Evolutionary conservation across 495 filamentous ascomycete genomes (phyloP).

Genomic region (Aspergillus ostianus): DNA sequence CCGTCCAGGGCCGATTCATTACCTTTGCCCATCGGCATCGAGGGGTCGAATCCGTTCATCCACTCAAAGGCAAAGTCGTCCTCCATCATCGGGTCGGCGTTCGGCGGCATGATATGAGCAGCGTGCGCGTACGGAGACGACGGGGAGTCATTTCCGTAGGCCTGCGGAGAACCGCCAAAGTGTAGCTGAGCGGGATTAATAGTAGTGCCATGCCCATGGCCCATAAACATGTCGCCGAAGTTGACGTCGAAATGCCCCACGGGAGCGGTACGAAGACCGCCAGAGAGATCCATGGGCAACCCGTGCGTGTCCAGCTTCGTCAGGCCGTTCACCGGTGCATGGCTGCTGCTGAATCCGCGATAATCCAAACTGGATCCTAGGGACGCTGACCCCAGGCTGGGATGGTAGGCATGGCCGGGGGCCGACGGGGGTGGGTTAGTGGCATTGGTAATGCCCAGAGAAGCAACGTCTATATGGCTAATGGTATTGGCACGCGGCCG

Average conservation of each 20-base stretch:
- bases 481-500: slow-evolving; percentile 95
- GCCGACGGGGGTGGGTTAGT: slow-evolving; percentile 55
- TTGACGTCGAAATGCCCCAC: slow-evolving; percentile 66
- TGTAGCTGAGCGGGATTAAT: slow-evolving; percentile 97
- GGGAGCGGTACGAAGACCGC: slow-evolving; percentile 76
- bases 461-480: slow-evolving; percentile 81
- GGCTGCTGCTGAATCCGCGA: slow-evolving; percentile 67
- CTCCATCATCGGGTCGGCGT: slow-evolving; percentile 53
- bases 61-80: slow-evolving; percentile 82
- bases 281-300: slow-evolving; percentile 59
- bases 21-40: slow-evolving; percentile 64
- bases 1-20: slow-evolving; percentile 83
- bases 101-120: slow-evolving; percentile 55
- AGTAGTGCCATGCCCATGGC: slow-evolving; percentile 76
- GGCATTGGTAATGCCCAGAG: slow-evolving; percentile 69
- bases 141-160: slow-evolving; percentile 61
- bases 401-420: slow-evolving; percentile 59
- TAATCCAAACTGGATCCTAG: slow-evolving; percentile 63
- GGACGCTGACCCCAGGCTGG: slow-evolving; percentile 64
- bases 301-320: slow-evolving; percentile 82
- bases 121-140: slow-evolving; percentile 71
- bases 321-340: slow-evolving; percentile 57
- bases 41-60: slow-evolving; percentile 79
- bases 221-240: slow-evolving; percentile 71
- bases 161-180: slow-evolving; percentile 79